Evolutionary conservation across 192 early-diverging fungal genomes (phyloP).

Genomic region (Coemansia sp.): DNA sequence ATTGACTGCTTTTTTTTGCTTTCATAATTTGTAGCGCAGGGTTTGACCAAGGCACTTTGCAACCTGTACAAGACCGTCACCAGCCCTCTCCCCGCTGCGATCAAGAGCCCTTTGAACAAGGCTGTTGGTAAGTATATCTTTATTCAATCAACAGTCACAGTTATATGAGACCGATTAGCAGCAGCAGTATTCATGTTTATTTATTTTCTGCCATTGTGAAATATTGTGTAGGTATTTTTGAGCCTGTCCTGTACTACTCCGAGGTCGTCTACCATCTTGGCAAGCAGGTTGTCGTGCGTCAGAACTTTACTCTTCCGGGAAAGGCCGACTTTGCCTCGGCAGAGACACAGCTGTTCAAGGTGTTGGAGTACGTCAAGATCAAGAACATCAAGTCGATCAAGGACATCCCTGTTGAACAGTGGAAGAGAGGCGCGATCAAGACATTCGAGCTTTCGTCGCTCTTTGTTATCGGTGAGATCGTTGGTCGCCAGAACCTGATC

Average conservation of each 20-base stretch:
- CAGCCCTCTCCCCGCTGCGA: constrained; percentile 39
- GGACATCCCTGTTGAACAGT: constrained; percentile 43
- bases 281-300: constrained; percentile 46
- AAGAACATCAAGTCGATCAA: constrained; percentile 50
- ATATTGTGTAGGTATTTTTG: constrained; percentile 15
- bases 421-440: constrained; percentile 53
- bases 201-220: too few species aligned
- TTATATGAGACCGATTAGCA: not conserved
- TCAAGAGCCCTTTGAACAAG: constrained; percentile 50
- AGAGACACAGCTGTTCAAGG: constrained; percentile 57
- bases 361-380: constrained; percentile 42
- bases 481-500: constrained; percentile 51
- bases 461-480: constrained; percentile 48
- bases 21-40: constrained; percentile 31
- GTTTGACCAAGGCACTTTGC: constrained; percentile 48
- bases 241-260: constrained; percentile 53
- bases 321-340: constrained; percentile 49
- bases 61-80: constrained; percentile 50
- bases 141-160: too few species aligned
- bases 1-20: not conserved
- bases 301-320: constrained; percentile 47
- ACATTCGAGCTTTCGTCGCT: constrained; percentile 53
- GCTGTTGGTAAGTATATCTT: constrained; percentile 18
- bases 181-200: not conserved
- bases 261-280: constrained; percentile 49